Percentiles rank a stretch among this genome's conserved stretches.
Evolutionary conservation across 1,284 basidiomycete genomes (phyloP).

Genomic region (Fomitopsis schrenkii): DNA sequence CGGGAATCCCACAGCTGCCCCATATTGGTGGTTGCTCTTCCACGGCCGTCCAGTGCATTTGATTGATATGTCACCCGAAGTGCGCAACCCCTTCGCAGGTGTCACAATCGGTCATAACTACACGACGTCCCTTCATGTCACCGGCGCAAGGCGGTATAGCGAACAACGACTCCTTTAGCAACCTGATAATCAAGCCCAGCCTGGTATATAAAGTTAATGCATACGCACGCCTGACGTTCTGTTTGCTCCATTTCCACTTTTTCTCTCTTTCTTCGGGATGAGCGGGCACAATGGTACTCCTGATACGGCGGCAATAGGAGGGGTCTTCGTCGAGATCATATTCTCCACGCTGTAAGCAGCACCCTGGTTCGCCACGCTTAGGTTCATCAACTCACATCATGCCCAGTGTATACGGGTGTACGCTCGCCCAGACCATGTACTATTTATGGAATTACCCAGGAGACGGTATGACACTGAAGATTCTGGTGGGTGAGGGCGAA

Average conservation of each 20-base stretch:
- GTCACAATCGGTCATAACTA: not conserved
- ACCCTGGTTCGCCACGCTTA: not conserved
- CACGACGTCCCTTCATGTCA: not conserved
- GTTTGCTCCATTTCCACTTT: not conserved
- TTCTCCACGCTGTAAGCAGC: not conserved
- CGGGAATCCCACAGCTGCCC: too few species aligned
- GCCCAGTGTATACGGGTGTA: not conserved
- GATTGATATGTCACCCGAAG: not conserved
- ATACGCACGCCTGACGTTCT: not conserved
- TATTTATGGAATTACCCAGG: conserved; percentile 2
- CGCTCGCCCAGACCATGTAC: conserved; percentile 1
- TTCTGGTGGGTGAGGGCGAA: not conserved
- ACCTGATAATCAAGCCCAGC: not conserved
- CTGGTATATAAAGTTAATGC: not conserved
- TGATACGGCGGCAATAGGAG: not conserved
- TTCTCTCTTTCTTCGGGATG: not conserved
- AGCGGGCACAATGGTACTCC: not conserved
- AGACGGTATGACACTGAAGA: not conserved
- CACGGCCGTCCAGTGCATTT: not conserved
- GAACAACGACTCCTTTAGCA: not conserved
- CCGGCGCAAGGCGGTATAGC: too few species aligned
- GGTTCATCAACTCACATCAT: not conserved
- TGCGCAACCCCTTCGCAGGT: not conserved
- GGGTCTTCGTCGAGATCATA: not conserved
- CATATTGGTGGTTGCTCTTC: not conserved